Conservation (phyloP, 352 stramenopile species). For the Phytophthora macrochlamydospora region DNA sequence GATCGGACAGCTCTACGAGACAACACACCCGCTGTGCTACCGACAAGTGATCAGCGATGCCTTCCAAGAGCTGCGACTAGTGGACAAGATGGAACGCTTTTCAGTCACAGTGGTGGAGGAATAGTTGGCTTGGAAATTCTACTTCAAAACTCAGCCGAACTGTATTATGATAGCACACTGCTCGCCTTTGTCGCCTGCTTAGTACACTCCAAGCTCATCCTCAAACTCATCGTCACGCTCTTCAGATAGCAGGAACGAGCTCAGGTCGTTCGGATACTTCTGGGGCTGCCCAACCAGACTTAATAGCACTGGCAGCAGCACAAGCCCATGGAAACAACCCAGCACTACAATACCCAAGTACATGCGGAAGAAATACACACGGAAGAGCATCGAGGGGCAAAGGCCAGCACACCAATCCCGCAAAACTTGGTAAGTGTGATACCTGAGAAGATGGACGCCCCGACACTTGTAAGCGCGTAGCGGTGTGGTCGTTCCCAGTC, state of each 20-base stretch:
- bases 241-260: constrained; percentile 75
- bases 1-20: constrained; percentile 52
- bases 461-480: constrained; percentile 76
- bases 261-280: constrained; percentile 64
- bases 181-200: neutral
- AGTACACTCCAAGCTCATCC: constrained; percentile 29
- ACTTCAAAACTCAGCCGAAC: neutral
- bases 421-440: constrained; percentile 94
- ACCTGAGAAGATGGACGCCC: constrained; percentile 87
- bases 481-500: constrained; percentile 70
- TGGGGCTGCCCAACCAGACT: constrained; percentile 65
- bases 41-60: constrained; percentile 50
- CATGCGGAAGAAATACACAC: constrained; percentile 94
- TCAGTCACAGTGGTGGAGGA: constrained; percentile 14
- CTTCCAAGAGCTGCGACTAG: constrained; percentile 43
- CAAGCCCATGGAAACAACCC: constrained; percentile 86
- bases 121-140: neutral
- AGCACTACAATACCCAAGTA: constrained; percentile 89
- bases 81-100: constrained; percentile 42
- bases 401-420: constrained; percentile 88
- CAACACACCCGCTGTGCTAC: constrained; percentile 58
- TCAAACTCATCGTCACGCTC: constrained; percentile 65
- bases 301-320: constrained; percentile 82
- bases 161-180: too few relatives aligned
- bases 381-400: constrained; percentile 91